These are phyloP conservation scores for Sporothrix protearum DNA, from an alignment of 2,329 filamentous ascomycete genomes.

Conservation along the genomic window DNA sequence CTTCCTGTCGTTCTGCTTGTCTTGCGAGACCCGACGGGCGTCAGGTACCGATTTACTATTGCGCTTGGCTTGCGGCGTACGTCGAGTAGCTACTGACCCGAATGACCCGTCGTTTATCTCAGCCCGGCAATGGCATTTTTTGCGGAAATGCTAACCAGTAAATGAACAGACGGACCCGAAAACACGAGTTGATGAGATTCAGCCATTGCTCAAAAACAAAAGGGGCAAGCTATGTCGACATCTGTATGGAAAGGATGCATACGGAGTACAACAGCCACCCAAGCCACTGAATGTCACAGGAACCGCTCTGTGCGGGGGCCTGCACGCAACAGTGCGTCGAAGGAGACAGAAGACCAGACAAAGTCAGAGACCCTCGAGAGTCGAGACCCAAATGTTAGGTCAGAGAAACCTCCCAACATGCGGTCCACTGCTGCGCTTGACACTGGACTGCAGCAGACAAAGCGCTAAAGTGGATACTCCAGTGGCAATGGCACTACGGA, in stretches of 20 bases:
- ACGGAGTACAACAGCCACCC: background rate
- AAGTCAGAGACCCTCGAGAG: background rate
- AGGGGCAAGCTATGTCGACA: too few species aligned
- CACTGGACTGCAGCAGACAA: background rate
- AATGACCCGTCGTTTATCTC: too few species aligned
- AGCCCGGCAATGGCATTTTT: too few species aligned
- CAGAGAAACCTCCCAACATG: background rate
- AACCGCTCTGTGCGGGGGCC: background rate
- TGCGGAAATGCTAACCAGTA: too few species aligned
- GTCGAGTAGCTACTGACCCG: background rate
- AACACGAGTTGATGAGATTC: too few species aligned
- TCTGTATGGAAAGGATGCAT: too few species aligned
- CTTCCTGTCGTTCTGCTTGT: background rate
- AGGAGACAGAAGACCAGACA: background rate
- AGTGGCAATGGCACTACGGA: background rate
- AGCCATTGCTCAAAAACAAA: too few species aligned
- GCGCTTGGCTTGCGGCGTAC: background rate
- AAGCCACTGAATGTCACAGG: background rate
- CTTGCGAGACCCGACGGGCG: conserved; percentile 1
- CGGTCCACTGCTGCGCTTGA: background rate
- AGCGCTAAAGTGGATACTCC: background rate
- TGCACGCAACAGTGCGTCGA: background rate
- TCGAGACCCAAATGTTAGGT: background rate
- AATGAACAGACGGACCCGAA: too few species aligned
- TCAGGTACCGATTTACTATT: background rate